Base-by-base conservation (phyloP, 2,329 filamentous ascomycete species). In the Pseudopyricularia cyperi region DNA sequence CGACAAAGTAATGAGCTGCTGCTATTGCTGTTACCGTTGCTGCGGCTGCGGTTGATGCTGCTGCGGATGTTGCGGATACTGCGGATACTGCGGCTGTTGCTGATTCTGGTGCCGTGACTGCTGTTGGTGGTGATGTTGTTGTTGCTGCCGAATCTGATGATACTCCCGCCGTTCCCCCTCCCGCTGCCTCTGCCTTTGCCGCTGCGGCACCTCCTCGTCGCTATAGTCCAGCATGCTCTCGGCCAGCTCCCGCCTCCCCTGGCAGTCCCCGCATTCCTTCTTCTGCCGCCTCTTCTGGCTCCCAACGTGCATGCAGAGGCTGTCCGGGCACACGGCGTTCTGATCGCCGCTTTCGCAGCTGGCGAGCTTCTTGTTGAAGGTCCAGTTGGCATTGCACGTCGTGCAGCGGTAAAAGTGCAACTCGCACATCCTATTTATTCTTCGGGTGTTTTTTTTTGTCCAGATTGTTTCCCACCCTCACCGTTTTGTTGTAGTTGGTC, bases 281-380 rank as follows among this genome's bases (percentile, higher is more conserved):
- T 59, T 61, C 48, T 60, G 59, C 7, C 65, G 66, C 48, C 55
- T 61, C 44, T 59, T 60, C 7, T 60, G 60, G 52, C 62, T 60
- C 12, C 66, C 65, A 7, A 66, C 65, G 51, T 66, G 66, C 65
- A 69, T 66, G 55, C 65, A 65, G n/a, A 69, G 59, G 50, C 55
- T 63, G 5, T 60, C 57, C 9, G 62, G 63, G 50, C 67, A 69
- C 19, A 58, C 54, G 14, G 49, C 56, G 4, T 57, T 57, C 12
- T 58, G 57, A n/a, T 66, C 61, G 46, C 58, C 57, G 52, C 59
- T 63, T 52, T 67, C 63, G 55, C 67, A 69, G 57, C 63, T 66
- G 24, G 65, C 62, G 12, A 68, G 60, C 54, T 65, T 68, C 56
- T 58, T 64, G 57, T 63, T 58, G 19, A 59, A 60, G 48, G 60